A percentile compares a stretch with the other conserved stretches of the same genome.
Conservation (phyloP, 192 early-diverging fungal genomes). For the Umbelopsis isabellina region DNA sequence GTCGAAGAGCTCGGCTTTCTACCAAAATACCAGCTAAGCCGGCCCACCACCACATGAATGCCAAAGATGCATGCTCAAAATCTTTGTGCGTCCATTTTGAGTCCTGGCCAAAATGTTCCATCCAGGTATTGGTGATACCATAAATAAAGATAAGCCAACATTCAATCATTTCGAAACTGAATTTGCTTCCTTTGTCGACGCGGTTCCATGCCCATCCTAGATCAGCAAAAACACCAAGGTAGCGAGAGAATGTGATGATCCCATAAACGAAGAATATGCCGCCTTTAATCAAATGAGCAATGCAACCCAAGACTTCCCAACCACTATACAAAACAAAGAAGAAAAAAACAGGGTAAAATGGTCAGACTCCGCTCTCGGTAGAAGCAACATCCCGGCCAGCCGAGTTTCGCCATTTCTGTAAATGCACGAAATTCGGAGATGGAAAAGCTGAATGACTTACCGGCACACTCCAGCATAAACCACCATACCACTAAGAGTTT, state of each 20-base stretch:
- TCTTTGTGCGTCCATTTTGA: slow-evolving; percentile 41
- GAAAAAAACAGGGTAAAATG: neutral
- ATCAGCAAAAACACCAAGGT: slow-evolving; percentile 43
- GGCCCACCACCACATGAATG: slow-evolving; percentile 49
- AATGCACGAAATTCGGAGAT: neutral
- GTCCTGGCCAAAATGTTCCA: slow-evolving; percentile 44
- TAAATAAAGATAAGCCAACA: slow-evolving; percentile 35
- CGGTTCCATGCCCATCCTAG: slow-evolving; percentile 44
- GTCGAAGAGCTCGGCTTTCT: slow-evolving; percentile 34
- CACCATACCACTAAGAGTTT: slow-evolving; percentile 37
- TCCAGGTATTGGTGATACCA: slow-evolving; percentile 45
- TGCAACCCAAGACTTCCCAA: slow-evolving; percentile 39
- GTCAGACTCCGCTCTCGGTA: neutral
- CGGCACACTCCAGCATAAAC: slow-evolving; percentile 42
- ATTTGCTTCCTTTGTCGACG: slow-evolving; percentile 28
- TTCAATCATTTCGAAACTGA: slow-evolving; percentile 45
- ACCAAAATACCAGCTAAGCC: slow-evolving; percentile 38
- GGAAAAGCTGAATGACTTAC: neutral
- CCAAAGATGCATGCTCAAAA: slow-evolving; percentile 42
- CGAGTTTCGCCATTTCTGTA: neutral
- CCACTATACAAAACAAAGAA: slow-evolving; percentile 19
- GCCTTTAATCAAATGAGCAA: slow-evolving; percentile 44
- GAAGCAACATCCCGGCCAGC: neutral
- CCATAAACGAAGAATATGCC: slow-evolving; percentile 45
- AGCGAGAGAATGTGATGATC: slow-evolving; percentile 39